phyloP scores from a whole-genome alignment of 2,329 filamentous ascomycete species.

The Lasiodiplodia sp. region DNA sequence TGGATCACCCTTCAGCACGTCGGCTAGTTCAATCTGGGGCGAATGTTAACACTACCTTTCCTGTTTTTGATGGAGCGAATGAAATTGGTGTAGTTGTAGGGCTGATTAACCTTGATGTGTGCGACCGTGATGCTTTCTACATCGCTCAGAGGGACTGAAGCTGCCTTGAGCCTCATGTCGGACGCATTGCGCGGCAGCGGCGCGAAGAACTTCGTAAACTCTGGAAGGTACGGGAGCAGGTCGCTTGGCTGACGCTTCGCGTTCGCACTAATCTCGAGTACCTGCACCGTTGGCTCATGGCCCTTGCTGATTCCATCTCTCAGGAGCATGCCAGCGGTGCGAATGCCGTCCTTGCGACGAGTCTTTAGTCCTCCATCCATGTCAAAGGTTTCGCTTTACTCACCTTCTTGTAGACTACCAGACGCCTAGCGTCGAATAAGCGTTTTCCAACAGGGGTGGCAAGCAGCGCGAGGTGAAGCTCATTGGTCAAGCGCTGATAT shows the following conservation, averaged over 20 bases:
- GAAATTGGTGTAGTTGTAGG: slow-evolving; percentile 47
- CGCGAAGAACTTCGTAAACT: slow-evolving; percentile 72
- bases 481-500: slow-evolving; percentile 78
- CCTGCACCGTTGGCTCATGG: slow-evolving; percentile 72
- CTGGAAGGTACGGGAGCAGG: slow-evolving; percentile 80
- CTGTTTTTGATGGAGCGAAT: slow-evolving; percentile 53
- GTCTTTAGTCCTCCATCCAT: neutral
- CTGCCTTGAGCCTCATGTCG: slow-evolving; percentile 72
- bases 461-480: slow-evolving; percentile 79
- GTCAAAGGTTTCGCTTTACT: slow-evolving; percentile 18
- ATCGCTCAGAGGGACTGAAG: slow-evolving; percentile 75
- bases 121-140: slow-evolving; percentile 85
- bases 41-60: slow-evolving; percentile 52
- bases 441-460: slow-evolving; percentile 82
- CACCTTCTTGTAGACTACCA: slow-evolving; percentile 80
- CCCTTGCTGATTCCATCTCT: slow-evolving; percentile 75
- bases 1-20: slow-evolving; percentile 48
- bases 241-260: slow-evolving; percentile 81
- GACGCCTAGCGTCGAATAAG: slow-evolving; percentile 75
- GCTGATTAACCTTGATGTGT: slow-evolving; percentile 59
- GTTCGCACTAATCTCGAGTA: slow-evolving; percentile 78
- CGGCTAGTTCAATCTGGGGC: slow-evolving; percentile 47
- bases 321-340: slow-evolving; percentile 81
- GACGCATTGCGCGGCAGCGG: slow-evolving; percentile 70
- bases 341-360: slow-evolving; percentile 70